Conservation (phyloP, 2,329 filamentous ascomycete species). For the Hirsutella minnesotensis region DNA sequence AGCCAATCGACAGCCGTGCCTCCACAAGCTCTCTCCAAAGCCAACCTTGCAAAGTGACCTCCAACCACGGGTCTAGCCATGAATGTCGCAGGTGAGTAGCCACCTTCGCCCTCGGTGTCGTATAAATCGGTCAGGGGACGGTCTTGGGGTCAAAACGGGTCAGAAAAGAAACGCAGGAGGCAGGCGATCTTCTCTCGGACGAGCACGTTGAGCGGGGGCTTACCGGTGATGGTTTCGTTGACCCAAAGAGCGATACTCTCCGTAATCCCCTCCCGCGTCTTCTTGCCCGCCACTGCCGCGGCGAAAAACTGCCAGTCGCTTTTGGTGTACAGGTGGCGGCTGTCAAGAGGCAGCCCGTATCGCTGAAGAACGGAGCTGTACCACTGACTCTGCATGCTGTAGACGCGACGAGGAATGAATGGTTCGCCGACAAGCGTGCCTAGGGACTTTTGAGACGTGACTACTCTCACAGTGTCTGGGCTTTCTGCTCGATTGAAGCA, state of each 20-base stretch:
- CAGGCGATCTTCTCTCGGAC: background rate
- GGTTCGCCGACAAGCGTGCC: conserved; percentile 1
- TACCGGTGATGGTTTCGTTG: conserved; percentile 64
- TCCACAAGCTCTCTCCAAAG: conserved; percentile 68
- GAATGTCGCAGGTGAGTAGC: conserved; percentile 63
- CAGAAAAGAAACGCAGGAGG: background rate
- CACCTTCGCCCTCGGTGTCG: conserved; percentile 64
- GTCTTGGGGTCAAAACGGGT: too few relatives aligned
- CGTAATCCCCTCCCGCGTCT: conserved; percentile 59
- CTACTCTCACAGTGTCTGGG: background rate
- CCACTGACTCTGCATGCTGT: conserved; percentile 70
- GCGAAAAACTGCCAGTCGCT: conserved; percentile 89
- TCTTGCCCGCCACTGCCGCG: conserved; percentile 61
- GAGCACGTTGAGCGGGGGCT: conserved; percentile 9
- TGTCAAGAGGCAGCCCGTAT: conserved; percentile 75
- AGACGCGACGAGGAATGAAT: conserved; percentile 66
- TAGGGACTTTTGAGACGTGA: background rate
- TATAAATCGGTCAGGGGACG: conserved; percentile 73
- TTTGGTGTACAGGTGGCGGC: conserved; percentile 73
- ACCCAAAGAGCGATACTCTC: conserved; percentile 68
- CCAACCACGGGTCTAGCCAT: conserved; percentile 76
- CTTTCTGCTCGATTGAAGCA: conserved; percentile 54
- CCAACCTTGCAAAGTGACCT: conserved; percentile 75
- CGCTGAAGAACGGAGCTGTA: conserved; percentile 68
- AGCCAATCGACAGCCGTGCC: conserved; percentile 52